Conservation (phyloP, 169 alveolate genomes). For the Eimeria necatrix region DNA sequence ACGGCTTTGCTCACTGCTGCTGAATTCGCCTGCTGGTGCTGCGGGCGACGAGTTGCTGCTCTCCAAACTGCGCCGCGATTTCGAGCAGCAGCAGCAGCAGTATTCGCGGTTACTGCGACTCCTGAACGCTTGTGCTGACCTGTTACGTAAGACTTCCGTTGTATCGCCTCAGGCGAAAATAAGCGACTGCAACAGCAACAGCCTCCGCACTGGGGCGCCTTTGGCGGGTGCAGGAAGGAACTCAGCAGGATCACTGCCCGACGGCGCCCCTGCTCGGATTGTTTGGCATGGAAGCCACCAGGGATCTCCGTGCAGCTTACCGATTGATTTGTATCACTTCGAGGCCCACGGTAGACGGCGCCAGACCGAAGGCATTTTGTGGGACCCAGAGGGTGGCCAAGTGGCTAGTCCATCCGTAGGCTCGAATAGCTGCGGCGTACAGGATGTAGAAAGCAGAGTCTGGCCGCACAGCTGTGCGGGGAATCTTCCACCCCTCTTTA, state of each 20-base stretch:
- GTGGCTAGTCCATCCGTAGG: neutral
- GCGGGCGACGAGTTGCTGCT: slow-evolving; percentile 47
- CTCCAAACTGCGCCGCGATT: slow-evolving; percentile 49
- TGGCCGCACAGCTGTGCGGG: slow-evolving; percentile 35
- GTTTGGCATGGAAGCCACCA: slow-evolving; percentile 51
- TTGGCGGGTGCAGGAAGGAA: neutral
- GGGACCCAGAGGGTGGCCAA: neutral
- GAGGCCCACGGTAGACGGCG: slow-evolving; percentile 8
- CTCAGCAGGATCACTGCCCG: neutral
- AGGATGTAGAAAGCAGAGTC: neutral
- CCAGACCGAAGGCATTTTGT: neutral
- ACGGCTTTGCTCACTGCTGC: slow-evolving; percentile 19
- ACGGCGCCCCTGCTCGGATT: slow-evolving; percentile 58
- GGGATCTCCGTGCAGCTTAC: slow-evolving; percentile 47
- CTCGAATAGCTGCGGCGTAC: neutral
- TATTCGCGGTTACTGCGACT: slow-evolving; percentile 41
- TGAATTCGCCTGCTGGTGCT: slow-evolving; percentile 28
- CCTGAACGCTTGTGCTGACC: neutral
- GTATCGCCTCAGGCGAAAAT: neutral
- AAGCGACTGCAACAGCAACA: neutral
- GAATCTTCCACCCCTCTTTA: slow-evolving; percentile 38
- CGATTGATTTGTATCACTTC: slow-evolving; percentile 16
- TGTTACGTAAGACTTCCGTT: neutral
- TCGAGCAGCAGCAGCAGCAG: slow-evolving; percentile 62
- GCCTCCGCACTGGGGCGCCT: neutral